These are phyloP conservation scores for Colletotrichum lini DNA, from an alignment of 2,329 filamentous ascomycete genomes.

Conservation along the genomic window DNA sequence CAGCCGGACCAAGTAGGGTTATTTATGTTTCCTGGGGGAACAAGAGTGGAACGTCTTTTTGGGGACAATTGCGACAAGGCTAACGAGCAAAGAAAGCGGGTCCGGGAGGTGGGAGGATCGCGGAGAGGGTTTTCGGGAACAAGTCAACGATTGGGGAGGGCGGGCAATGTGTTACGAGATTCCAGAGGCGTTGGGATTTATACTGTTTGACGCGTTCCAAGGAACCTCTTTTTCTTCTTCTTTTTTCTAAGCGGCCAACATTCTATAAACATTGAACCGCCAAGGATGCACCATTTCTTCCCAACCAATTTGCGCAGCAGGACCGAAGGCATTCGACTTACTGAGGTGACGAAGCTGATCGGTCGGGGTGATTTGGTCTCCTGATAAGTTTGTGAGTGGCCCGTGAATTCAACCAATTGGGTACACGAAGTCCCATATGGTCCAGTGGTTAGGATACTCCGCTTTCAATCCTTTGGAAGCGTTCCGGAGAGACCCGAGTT, in stretches of 20 bases:
- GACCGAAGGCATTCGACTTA: no score
- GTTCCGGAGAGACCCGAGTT: conserved; percentile 27
- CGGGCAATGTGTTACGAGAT: conserved; percentile 18
- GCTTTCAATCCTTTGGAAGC: conserved; percentile 21
- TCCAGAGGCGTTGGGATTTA: conserved; percentile 35
- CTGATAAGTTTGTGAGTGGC: no score
- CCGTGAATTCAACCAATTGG: not conserved
- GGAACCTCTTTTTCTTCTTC: not conserved
- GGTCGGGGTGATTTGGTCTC: no score
- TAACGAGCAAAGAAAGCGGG: conserved; percentile 39
- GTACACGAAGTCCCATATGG: conserved; percentile 1
- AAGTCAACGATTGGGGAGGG: conserved; percentile 33
- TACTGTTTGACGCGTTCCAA: conserved; percentile 6
- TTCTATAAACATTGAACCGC: conserved; percentile 23
- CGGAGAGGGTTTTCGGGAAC: conserved; percentile 10
- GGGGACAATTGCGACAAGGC: conserved; percentile 4
- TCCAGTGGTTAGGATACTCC: conserved; percentile 28
- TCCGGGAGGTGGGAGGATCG: conserved; percentile 11
- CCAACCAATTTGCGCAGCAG: not conserved
- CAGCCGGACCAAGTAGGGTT: not conserved
- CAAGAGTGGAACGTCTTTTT: not conserved
- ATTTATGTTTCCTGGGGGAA: no score
- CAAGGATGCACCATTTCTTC: not conserved
- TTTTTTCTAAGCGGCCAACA: conserved; percentile 14
- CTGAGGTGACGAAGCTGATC: no score